These are phyloP conservation scores for Talaromyces verruculosus DNA, from an alignment of 2,329 filamentous ascomycete species.

Conservation along the genomic window DNA sequence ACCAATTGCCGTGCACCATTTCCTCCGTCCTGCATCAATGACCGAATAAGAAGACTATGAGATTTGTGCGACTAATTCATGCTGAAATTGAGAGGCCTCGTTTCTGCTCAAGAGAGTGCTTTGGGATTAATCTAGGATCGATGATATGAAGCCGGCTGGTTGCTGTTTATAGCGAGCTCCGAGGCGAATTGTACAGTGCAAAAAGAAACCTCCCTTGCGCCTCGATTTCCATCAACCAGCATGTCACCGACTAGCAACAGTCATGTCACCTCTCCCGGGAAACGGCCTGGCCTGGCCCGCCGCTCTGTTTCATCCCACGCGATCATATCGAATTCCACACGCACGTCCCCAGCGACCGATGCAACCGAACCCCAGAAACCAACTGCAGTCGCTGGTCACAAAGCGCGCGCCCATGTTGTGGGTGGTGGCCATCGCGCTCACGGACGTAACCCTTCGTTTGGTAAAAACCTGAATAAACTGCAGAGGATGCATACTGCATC, in stretches of 20 bases:
- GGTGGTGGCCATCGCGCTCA: slow-evolving; percentile 42
- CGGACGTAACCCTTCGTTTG: slow-evolving; percentile 44
- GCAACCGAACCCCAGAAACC: slow-evolving; percentile 34
- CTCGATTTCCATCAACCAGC: slow-evolving; percentile 5
- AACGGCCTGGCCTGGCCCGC: slow-evolving; percentile 42
- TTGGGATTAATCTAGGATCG: background rate
- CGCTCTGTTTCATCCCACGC: slow-evolving; percentile 44
- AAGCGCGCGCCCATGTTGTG: slow-evolving; percentile 43
- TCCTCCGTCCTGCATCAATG: slow-evolving; percentile 14
- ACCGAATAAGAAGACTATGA: slow-evolving; percentile 1
- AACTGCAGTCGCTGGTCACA: slow-evolving; percentile 31
- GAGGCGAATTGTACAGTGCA: slow-evolving; percentile 16
- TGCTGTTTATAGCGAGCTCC: background rate
- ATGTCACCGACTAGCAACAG: slow-evolving; percentile 21
- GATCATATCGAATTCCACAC: slow-evolving; percentile 33
- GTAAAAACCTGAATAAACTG: slow-evolving; percentile 47
- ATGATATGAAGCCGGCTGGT: background rate
- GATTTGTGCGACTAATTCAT: background rate
- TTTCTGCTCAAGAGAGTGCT: background rate
- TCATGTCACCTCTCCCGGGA: slow-evolving; percentile 40
- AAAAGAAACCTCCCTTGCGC: background rate
- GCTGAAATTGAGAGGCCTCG: background rate
- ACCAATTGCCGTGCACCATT: slow-evolving; percentile 22
- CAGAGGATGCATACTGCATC: slow-evolving; percentile 38
- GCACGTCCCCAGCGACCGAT: slow-evolving; percentile 32